phyloP scores from a whole-genome alignment of 2,329 filamentous ascomycete species.

The Alternaria sp. region DNA sequence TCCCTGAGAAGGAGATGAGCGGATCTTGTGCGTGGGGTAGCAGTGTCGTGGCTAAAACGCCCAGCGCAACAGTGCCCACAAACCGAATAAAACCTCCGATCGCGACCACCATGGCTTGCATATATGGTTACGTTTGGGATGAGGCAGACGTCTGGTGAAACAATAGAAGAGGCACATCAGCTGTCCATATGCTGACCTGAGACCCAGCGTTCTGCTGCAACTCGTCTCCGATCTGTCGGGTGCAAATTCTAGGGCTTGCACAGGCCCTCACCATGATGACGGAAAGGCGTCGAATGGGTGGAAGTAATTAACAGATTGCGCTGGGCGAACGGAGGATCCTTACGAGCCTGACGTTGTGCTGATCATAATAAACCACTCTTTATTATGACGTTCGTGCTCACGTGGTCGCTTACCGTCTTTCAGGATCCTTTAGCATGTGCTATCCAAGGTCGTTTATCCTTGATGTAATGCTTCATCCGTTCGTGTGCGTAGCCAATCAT shows the following conservation, averaged over 20 bases:
- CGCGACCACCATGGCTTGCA: slow-evolving; percentile 28
- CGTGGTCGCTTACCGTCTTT: slow-evolving; percentile 24
- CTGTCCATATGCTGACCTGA: slow-evolving; percentile 31
- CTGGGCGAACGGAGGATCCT: slow-evolving; percentile 16
- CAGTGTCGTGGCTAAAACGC: slow-evolving; percentile 12
- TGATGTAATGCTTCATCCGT: slow-evolving; percentile 16
- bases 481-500: slow-evolving; percentile 39
- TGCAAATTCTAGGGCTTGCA: slow-evolving; percentile 16
- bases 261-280: slow-evolving; percentile 24
- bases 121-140: slow-evolving; percentile 28
- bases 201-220: slow-evolving; percentile 30
- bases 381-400: slow-evolving; percentile 20
- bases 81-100: slow-evolving; percentile 30
- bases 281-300: slow-evolving; percentile 17
- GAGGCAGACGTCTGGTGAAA: slow-evolving; percentile 22
- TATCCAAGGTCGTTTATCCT: slow-evolving; percentile 31
- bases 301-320: slow-evolving; percentile 15
- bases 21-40: slow-evolving; percentile 8
- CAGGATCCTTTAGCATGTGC: slow-evolving; percentile 39
- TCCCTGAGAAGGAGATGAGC: slow-evolving; percentile 18
- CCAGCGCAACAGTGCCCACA: slow-evolving; percentile 19
- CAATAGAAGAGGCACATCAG: slow-evolving; percentile 16
- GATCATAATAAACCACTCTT: slow-evolving; percentile 29
- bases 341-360: slow-evolving; percentile 30
- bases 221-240: slow-evolving; percentile 41